phyloP scores from a whole-genome alignment of 2,329 filamentous ascomycete genomes.

The Epichloe uncinata region DNA sequence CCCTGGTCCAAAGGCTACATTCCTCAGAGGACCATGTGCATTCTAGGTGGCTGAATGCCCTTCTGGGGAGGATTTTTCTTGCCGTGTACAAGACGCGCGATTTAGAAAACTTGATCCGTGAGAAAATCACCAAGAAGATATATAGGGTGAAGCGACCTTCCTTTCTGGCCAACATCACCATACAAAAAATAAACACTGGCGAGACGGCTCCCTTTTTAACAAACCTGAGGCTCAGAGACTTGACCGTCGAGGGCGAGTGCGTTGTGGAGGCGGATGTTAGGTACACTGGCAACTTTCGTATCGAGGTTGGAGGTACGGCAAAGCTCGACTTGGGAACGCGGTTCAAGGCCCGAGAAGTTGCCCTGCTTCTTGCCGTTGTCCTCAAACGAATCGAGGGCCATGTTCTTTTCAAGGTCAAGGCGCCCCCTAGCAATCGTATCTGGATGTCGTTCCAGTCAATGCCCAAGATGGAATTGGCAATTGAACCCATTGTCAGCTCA shows the following conservation, averaged over 20 bases:
- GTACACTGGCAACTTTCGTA: slow-evolving; percentile 77
- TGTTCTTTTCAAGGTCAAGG: slow-evolving; percentile 74
- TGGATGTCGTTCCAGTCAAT: slow-evolving; percentile 94
- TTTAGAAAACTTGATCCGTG: slow-evolving; percentile 63
- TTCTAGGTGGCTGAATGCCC: slow-evolving; percentile 84
- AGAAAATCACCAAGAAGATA: slow-evolving; percentile 93
- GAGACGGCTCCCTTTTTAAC: slow-evolving; percentile 79
- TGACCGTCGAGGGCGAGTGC: slow-evolving; percentile 85
- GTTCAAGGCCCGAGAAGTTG: slow-evolving; percentile 84
- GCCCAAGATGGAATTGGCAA: slow-evolving; percentile 86
- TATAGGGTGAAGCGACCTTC: slow-evolving; percentile 82
- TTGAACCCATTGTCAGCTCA: slow-evolving; percentile 90
- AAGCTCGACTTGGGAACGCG: slow-evolving; percentile 79
- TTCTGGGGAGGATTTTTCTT: slow-evolving; percentile 79
- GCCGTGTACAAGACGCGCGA: slow-evolving; percentile 75
- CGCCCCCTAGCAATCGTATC: slow-evolving; percentile 92
- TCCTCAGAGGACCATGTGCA: slow-evolving; percentile 84
- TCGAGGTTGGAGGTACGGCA: slow-evolving; percentile 86
- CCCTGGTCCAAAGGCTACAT: slow-evolving; percentile 79
- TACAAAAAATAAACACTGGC: slow-evolving; percentile 74
- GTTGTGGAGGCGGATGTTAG: slow-evolving; percentile 75
- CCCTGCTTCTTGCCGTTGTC: slow-evolving; percentile 74
- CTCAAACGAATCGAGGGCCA: slow-evolving; percentile 79
- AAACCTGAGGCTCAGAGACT: slow-evolving; percentile 73
- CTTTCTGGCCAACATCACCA: slow-evolving; percentile 74